Base-by-base conservation (phyloP, 202 grass and related monocot species). In the Zoysia matrella region DNA sequence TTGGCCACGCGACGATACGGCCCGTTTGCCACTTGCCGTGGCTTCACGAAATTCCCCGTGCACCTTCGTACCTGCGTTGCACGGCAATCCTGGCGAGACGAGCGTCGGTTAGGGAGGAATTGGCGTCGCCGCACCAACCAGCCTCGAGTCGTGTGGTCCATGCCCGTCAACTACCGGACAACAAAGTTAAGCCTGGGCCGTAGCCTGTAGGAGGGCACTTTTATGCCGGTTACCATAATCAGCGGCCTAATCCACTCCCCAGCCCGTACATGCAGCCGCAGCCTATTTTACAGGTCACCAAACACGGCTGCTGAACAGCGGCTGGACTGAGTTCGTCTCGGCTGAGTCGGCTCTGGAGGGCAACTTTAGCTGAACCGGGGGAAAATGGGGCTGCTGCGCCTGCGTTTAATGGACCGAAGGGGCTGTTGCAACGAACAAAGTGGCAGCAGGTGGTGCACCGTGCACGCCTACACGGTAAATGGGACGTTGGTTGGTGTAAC, bases 401-500 rank as follows among this genome's bases (percentile, higher is more conserved):
- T 7, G 1, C 4, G 52, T 47, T 73, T 85, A 82, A 89, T 86
- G 73, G 54, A 7, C 79, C 83, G 88, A 51, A 69, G 11, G 61
- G 13, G 77, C 76, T 2, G 83, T 74, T 86, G 74, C 57, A 7
- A 48, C 68, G 69, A 78, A 63, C 58, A 68, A 54, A 72, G 66
- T 67, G 82, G 78, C 63, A 47, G 54, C 72, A 18, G 73, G 78
- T 68, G 73, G n/a, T n/a, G n/a, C 67, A 14, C 49, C 69, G 46
- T 5, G 49, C 49, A 36, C 10, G 58, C 58, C 16, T 30, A 10
- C 58, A 36, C 2, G 58, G 58, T 61, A 61, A 36, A 14, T 16
- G 10, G 67, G 52, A 63, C 67, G 78, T 30, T 78, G 78, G 80
- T 82, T 86, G 78, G 52, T 73, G 61, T 36, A 60, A 42, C 62